These are phyloP conservation scores for Penicillium aurantiogriseum DNA, from an alignment of 2,329 filamentous ascomycete species.

Conservation along the genomic window DNA sequence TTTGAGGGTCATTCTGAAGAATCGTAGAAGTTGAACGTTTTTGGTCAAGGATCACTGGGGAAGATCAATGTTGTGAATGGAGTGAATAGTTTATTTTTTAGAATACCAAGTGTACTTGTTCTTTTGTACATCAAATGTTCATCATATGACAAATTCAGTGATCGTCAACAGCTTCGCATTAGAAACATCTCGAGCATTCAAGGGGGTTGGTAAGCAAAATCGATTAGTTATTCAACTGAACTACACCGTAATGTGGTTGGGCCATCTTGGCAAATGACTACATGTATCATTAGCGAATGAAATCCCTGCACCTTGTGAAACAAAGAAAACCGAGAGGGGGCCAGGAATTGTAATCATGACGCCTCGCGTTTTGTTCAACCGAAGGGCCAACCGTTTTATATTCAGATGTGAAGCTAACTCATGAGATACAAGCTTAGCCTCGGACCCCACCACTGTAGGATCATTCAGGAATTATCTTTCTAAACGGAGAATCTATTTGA, in stretches of 20 bases:
- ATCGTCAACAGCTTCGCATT: not conserved
- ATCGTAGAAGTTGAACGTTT: not conserved
- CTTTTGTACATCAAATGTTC: not conserved
- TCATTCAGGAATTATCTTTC: not conserved
- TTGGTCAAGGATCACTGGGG: not conserved
- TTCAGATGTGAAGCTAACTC: not conserved
- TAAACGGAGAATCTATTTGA: too few species aligned
- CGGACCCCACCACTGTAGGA: not conserved
- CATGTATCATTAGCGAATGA: too few species aligned
- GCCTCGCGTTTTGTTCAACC: not conserved
- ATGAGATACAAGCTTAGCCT: not conserved
- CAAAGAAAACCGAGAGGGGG: too few species aligned
- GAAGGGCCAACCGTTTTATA: not conserved
- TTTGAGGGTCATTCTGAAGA: conserved; percentile 31
- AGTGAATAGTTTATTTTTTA: not conserved
- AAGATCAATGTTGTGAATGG: not conserved
- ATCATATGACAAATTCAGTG: not conserved
- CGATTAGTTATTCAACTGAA: not conserved
- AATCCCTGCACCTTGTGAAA: too few species aligned
- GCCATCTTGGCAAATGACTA: not conserved
- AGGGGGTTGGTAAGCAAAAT: not conserved
- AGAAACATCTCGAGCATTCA: not conserved
- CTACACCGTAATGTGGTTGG: not conserved
- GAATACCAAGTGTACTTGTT: not conserved
- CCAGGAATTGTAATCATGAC: not conserved